Evolutionary conservation across 1,284 basidiomycete species (phyloP).

Genomic region (Trichosporon asahii): DNA sequence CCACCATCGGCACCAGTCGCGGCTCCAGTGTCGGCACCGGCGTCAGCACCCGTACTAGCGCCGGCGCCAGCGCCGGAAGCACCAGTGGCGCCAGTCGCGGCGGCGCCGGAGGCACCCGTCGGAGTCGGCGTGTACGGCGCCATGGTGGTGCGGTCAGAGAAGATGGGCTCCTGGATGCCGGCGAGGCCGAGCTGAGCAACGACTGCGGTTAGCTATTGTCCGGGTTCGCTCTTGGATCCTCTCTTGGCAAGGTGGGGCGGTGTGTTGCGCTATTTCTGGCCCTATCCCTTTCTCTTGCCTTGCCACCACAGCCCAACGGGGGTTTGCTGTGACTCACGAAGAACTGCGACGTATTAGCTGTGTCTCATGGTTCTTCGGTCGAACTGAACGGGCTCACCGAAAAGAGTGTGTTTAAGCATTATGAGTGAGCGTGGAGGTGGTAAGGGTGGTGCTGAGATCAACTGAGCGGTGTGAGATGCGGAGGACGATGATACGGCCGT

Average conservation of each 20-base stretch:
- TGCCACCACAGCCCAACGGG: too few species aligned
- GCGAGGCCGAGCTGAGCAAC: not conserved
- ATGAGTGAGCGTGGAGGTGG: not conserved
- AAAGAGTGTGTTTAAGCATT: not conserved
- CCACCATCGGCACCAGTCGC: not conserved
- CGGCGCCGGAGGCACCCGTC: not conserved
- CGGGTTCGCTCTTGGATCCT: not conserved
- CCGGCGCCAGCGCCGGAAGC: not conserved
- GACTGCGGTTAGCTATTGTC: not conserved
- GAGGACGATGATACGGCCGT: not conserved
- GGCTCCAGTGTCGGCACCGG: not conserved
- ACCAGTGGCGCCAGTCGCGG: not conserved
- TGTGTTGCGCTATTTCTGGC: not conserved
- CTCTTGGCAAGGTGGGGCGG: not conserved
- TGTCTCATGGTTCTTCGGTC: too few species aligned
- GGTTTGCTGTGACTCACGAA: not conserved
- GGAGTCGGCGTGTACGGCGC: slow-evolving; percentile 1
- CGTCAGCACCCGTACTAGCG: not conserved
- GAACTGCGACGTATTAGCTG: not conserved
- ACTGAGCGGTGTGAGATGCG: not conserved
- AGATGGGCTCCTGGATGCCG: not conserved
- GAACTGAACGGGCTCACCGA: not conserved
- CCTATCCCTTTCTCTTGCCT: not conserved
- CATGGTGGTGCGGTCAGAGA: slow-evolving; percentile 3
- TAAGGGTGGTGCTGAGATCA: not conserved